phyloP scores from a whole-genome alignment of 139 green algal genomes.

The Ostreobium quekettii region DNA sequence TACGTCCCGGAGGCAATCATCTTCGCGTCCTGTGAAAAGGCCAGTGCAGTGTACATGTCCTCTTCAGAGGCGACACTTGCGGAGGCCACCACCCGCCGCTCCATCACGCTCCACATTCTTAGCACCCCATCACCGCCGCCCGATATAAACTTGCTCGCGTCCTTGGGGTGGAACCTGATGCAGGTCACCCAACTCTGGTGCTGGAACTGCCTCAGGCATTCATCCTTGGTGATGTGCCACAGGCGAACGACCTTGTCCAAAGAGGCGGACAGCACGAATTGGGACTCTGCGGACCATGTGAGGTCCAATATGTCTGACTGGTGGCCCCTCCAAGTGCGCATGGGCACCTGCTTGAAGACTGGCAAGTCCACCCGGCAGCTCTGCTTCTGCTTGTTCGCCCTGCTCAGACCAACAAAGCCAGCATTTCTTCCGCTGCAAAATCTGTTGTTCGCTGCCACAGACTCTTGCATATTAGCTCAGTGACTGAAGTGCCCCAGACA shows the following conservation, averaged over 20 bases:
- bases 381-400: neutral
- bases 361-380: conserved; percentile 8
- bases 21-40: neutral
- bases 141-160: conserved; percentile 14
- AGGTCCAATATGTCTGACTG: conserved; percentile 9
- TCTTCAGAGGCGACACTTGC: conserved; percentile 8
- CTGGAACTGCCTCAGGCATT: conserved; percentile 5
- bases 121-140: conserved; percentile 15
- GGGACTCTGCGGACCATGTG: neutral
- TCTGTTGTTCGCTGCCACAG: no score
- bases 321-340: neutral
- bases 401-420: no score
- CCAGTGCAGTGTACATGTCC: conserved; percentile 10
- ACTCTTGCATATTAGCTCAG: no score
- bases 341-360: conserved; percentile 5
- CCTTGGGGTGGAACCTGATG: conserved; percentile 8
- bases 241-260: conserved; percentile 16
- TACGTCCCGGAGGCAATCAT: conserved; percentile 1
- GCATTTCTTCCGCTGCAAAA: no score
- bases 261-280: conserved; percentile 8
- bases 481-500: no score
- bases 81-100: neutral
- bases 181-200: conserved; percentile 8
- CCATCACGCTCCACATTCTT: neutral
- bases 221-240: conserved; percentile 2